Base-by-base conservation (phyloP, 2,329 filamentous ascomycete species). In the Ascochyta viciae-villosae region DNA sequence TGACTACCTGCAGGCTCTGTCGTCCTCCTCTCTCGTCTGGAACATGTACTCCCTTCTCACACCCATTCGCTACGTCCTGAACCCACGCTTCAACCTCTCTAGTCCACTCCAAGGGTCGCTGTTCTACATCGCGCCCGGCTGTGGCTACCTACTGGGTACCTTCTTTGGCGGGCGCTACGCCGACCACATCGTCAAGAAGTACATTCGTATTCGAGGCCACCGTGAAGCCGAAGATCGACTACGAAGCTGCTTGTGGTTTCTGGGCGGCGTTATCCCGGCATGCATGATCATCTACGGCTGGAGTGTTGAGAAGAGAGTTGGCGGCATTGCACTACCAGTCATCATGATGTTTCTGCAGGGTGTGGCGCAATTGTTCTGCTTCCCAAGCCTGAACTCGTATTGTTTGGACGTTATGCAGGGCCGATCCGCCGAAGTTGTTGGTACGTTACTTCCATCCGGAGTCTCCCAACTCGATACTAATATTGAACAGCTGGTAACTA, bases 381-480 rank as follows among this genome's bases (percentile, higher is more conserved):
- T 92, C 67, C 89, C 89, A 0, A 86, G 84, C 43, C 73, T 93
- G 58, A 92, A 93, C 72, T 90, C 89, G 0, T 93, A 95, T 75
- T 93, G 90, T 71, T 76, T 95, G 37, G 90, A 95, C 72, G 90
- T 94, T 12, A 91, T 93, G 87, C 89, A 89, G 61, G 81, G 81
- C 1, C 80, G 84, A 27, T 86, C 86, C 39, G 85, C 88, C 3
- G 90, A 95, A 68, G 89, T 94, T 3, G 85, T 91, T 39, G 70
- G 71, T 75, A 67, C 46, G 71, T 67, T 9, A 22, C 16, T 45
- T 3, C n/a, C 15, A 39, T 16, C 23, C 3, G 2, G 1, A 4
- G 1, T 16, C 31, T 22, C 2, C n/a, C 7, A 7, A 9, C 3
- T 5, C 13, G 13, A 29, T n/a, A 47, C 57, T 62, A 27, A 63